A percentile compares a stretch with the other conserved stretches of the same genome.
Evolutionary conservation across 2,329 filamentous ascomycete genomes (phyloP).

Genomic region (Fusarium euwallaceae): DNA sequence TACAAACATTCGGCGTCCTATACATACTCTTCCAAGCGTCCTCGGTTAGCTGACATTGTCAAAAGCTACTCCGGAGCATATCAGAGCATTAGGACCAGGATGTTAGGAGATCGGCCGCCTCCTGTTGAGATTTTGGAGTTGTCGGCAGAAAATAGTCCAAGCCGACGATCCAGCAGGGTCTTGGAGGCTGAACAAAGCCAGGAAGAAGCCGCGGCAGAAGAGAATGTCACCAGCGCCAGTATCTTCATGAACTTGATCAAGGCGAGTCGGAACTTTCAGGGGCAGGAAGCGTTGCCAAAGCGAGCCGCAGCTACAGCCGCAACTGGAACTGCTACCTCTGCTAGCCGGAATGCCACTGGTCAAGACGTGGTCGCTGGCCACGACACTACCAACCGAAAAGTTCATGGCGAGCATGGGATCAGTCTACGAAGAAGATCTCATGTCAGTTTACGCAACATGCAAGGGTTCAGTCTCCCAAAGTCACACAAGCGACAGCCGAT

Average conservation of each 20-base stretch:
- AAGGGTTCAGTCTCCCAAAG: conserved; percentile 65
- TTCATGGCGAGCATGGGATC: conserved; percentile 52
- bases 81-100: conserved; percentile 17
- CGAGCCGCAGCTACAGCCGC: conserved; percentile 2
- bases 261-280: not conserved
- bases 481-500: conserved; percentile 74
- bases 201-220: not conserved
- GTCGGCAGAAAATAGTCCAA: conserved; percentile 19
- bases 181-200: not conserved
- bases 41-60: conserved; percentile 44
- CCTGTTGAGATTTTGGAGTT: not conserved
- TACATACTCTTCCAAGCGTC: conserved; percentile 37
- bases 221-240: conserved; percentile 3
- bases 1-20: conserved; percentile 47
- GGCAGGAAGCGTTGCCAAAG: not conserved
- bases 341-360: conserved; percentile 30
- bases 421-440: conserved; percentile 66
- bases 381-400: conserved; percentile 42
- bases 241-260: not conserved
- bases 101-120: not conserved
- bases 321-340: conserved; percentile 9
- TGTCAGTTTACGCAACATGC: conserved; percentile 64
- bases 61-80: conserved; percentile 45
- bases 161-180: conserved; percentile 30
- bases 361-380: conserved; percentile 45